phyloP scores from a whole-genome alignment of 1,139 yeast genomes.

The Pichia inconspicua region DNA sequence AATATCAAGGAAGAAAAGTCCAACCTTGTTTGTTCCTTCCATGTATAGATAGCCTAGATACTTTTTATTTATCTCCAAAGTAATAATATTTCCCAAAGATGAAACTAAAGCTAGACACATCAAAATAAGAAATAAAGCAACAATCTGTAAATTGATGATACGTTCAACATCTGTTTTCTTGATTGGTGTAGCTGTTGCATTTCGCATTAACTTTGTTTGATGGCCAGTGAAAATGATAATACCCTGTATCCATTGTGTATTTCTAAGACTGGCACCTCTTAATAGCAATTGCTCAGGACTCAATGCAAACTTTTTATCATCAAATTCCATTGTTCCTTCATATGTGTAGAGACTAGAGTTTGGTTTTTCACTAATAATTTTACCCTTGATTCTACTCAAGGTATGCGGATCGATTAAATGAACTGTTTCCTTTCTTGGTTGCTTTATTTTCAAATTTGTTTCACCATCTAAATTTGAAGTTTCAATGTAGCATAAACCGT shows the following conservation, averaged over 20 bases:
- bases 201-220: slow-evolving; percentile 95
- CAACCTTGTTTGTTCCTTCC: slow-evolving; percentile 59
- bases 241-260: slow-evolving; percentile 94
- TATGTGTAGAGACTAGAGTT: slow-evolving; percentile 91
- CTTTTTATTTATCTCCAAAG: slow-evolving; percentile 46
- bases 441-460: slow-evolving; percentile 91
- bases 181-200: slow-evolving; percentile 97
- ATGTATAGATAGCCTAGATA: slow-evolving; percentile 57
- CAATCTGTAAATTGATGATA: slow-evolving; percentile 84
- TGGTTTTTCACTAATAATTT: slow-evolving; percentile 79
- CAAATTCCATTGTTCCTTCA: slow-evolving; percentile 75
- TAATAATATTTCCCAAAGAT: slow-evolving; percentile 80
- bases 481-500: slow-evolving; percentile 93
- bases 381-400: slow-evolving; percentile 45
- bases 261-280: slow-evolving; percentile 92
- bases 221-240: slow-evolving; percentile 94
- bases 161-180: slow-evolving; percentile 96
- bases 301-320: slow-evolving; percentile 55
- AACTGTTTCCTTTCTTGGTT: slow-evolving; percentile 73
- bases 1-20: slow-evolving; percentile 73
- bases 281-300: slow-evolving; percentile 85
- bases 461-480: slow-evolving; percentile 98
- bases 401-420: slow-evolving; percentile 62
- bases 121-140: slow-evolving; percentile 77
- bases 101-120: slow-evolving; percentile 71